Percentiles rank a stretch among this genome's conserved stretches.
Conservation (phyloP, 2,329 filamentous ascomycete genomes). For the Colletotrichum orbiculare region DNA sequence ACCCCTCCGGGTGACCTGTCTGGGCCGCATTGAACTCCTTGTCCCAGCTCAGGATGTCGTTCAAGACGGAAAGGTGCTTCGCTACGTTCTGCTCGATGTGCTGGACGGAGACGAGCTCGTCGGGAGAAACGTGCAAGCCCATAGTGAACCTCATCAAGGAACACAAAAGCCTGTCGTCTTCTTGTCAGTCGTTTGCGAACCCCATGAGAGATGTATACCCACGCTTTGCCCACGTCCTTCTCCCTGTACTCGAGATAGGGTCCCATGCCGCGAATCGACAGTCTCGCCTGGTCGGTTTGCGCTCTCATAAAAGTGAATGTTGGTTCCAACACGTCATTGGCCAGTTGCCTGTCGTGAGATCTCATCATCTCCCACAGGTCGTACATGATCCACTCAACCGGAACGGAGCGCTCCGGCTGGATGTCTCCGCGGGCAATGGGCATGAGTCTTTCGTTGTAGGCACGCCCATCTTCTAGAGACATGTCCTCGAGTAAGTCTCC, state of each 20-base stretch:
- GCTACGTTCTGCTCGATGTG: slow-evolving; percentile 48
- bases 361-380: slow-evolving; percentile 16
- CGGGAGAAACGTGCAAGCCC: slow-evolving; percentile 42
- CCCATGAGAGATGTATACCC: not conserved
- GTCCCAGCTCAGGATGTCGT: slow-evolving; percentile 55
- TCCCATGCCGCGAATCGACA: slow-evolving; percentile 3
- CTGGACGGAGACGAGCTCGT: slow-evolving; percentile 41
- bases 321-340: slow-evolving; percentile 7
- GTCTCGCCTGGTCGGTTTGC: slow-evolving; percentile 14
- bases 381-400: slow-evolving; percentile 21
- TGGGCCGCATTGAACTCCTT: slow-evolving; percentile 45
- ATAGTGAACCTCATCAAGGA: slow-evolving; percentile 52
- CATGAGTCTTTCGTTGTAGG: slow-evolving; percentile 13
- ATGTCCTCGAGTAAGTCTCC: slow-evolving; percentile 12
- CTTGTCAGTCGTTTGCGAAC: not conserved
- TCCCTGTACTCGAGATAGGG: slow-evolving; percentile 17
- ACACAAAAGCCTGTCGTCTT: slow-evolving; percentile 42
- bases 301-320: slow-evolving; percentile 15
- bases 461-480: slow-evolving; percentile 12
- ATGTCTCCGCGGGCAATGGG: not conserved
- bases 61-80: slow-evolving; percentile 53
- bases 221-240: slow-evolving; percentile 23
- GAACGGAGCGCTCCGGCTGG: slow-evolving; percentile 1
- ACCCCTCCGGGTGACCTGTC: slow-evolving; percentile 2
- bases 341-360: not conserved